phyloP scores from a whole-genome alignment of 805 yeast genomes.

The Zygoascus bituminiphila region DNA sequence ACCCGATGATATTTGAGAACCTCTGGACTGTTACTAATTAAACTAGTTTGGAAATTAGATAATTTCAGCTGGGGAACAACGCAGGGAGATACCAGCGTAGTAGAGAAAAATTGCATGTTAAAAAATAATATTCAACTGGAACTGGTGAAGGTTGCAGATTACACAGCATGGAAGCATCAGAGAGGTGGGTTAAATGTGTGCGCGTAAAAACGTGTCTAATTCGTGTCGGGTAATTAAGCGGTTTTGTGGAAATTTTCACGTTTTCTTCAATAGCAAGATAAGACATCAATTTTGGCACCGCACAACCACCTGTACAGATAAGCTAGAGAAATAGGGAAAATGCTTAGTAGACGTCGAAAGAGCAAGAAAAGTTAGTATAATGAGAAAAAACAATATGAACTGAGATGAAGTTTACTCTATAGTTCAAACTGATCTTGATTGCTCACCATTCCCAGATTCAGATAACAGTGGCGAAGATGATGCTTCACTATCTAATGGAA shows the following conservation, averaged over 20 bases:
- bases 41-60: slow-evolving; percentile 72
- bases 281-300: neutral
- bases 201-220: neutral
- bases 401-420: too few relatives aligned
- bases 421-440: too few relatives aligned
- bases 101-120: neutral
- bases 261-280: neutral
- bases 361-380: too few relatives aligned
- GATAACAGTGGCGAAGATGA: neutral
- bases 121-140: neutral
- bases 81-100: slow-evolving; percentile 13
- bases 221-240: neutral
- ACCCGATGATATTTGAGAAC: neutral
- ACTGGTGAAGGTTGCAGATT: slow-evolving; percentile 1
- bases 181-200: neutral
- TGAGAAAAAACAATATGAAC: too few relatives aligned
- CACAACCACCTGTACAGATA: neutral
- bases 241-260: neutral
- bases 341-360: too few relatives aligned
- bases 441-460: too few relatives aligned
- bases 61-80: slow-evolving; percentile 97
- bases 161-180: neutral
- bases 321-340: neutral
- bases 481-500: neutral
- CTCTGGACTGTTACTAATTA: slow-evolving; percentile 3